Evolutionary conservation across 1,284 basidiomycete genomes (phyloP).

Genomic region (Inonotus obliquus): DNA sequence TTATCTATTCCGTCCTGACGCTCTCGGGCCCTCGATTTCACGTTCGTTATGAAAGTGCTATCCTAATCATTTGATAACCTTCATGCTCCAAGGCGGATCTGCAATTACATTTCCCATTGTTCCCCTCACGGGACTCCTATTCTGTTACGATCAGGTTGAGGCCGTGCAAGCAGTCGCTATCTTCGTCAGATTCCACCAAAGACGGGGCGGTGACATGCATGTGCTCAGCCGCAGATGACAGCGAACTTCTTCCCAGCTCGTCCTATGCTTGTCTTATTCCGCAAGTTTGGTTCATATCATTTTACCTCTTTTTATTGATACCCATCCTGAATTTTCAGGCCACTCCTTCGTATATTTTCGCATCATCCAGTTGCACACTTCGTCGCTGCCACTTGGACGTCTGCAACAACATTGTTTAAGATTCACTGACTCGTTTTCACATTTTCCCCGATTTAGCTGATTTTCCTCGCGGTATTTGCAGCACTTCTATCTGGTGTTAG

Average conservation of each 20-base stretch:
- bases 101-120: slow-evolving; percentile 4
- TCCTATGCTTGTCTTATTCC: background rate
- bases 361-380: background rate
- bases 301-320: background rate
- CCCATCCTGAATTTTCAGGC: background rate
- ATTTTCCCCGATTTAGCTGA: no score
- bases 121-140: background rate
- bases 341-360: background rate
- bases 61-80: slow-evolving; percentile 2
- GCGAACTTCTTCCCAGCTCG: background rate
- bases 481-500: background rate
- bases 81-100: background rate
- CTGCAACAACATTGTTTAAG: no score
- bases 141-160: background rate
- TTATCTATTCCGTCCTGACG: background rate
- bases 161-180: background rate
- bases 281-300: background rate
- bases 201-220: background rate
- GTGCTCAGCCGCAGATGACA: background rate
- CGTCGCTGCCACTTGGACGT: background rate
- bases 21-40: slow-evolving; percentile 2
- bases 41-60: background rate
- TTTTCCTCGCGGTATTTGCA: background rate
- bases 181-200: background rate
- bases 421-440: no score